These are phyloP conservation scores for Wickerhamomyces ciferrii DNA, from an alignment of 805 yeast genomes.

Conservation along the genomic window DNA sequence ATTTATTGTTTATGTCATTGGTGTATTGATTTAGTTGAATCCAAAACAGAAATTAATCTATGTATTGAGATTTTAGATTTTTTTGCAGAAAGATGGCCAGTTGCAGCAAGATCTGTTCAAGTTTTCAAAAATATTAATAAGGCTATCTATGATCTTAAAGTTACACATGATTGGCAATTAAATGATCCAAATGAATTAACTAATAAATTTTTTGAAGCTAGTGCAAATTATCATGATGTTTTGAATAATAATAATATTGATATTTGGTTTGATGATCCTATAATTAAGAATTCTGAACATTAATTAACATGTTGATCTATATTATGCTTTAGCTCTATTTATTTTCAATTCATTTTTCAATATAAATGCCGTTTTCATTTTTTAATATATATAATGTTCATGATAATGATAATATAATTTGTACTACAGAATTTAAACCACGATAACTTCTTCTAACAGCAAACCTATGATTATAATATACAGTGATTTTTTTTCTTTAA, in stretches of 20 bases:
- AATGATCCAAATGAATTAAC: conserved; percentile 35
- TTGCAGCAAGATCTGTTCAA: conserved; percentile 38
- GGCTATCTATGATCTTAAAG: conserved; percentile 34
- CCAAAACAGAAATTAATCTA: conserved; percentile 40
- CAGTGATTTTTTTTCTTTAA: neutral
- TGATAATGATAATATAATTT: too few species aligned
- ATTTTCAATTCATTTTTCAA: neutral
- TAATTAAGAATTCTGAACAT: neutral
- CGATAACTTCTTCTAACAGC: too few species aligned
- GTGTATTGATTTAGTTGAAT: conserved; percentile 39
- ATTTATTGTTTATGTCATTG: conserved; percentile 41
- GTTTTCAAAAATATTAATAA: conserved; percentile 38
- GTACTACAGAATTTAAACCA: too few species aligned
- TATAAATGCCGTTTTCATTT: neutral
- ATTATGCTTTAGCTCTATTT: neutral
- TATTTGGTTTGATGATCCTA: conserved; percentile 21
- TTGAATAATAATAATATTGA: conserved; percentile 38
- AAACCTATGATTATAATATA: neutral
- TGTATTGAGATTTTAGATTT: conserved; percentile 40
- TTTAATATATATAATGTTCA: too few species aligned
- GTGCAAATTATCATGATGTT: conserved; percentile 39
- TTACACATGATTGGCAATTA: conserved; percentile 29
- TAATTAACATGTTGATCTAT: neutral
- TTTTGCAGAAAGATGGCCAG: conserved; percentile 41
- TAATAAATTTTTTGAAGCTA: conserved; percentile 36